These are phyloP conservation scores for Xylariales sp. DNA, from an alignment of 2,329 filamentous ascomycete genomes.

Conservation along the genomic window DNA sequence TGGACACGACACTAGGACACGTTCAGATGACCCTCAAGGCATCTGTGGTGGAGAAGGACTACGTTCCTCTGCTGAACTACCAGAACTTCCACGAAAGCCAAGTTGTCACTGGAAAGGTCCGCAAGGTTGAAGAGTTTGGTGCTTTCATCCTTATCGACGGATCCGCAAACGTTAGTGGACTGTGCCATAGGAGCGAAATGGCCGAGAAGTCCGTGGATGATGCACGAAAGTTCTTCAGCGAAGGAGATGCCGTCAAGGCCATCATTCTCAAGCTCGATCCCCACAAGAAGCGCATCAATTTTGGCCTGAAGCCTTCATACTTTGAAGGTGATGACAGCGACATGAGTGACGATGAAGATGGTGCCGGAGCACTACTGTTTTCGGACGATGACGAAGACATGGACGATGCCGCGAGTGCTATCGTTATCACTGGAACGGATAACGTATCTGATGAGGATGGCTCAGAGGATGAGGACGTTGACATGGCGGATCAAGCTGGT, in stretches of 20 bases:
- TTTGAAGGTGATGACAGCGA: constrained; percentile 61
- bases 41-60: constrained; percentile 76
- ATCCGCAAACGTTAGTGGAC: constrained; percentile 81
- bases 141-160: constrained; percentile 89
- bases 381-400: constrained; percentile 25
- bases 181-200: constrained; percentile 91
- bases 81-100: constrained; percentile 76
- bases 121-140: constrained; percentile 91
- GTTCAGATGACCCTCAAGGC: constrained; percentile 83
- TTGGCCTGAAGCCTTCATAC: constrained; percentile 90
- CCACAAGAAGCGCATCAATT: constrained; percentile 73
- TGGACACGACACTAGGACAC: constrained; percentile 65
- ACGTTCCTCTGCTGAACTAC: constrained; percentile 67
- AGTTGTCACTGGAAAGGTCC: constrained; percentile 81
- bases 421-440: constrained; percentile 43
- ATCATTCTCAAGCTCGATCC: constrained; percentile 75
- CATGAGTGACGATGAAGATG: constrained; percentile 40
- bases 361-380: constrained; percentile 23
- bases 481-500: constrained; percentile 34
- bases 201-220: constrained; percentile 78
- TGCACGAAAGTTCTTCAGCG: constrained; percentile 82
- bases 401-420: constrained; percentile 36
- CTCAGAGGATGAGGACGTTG: constrained; percentile 34
- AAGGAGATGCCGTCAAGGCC: constrained; percentile 91
- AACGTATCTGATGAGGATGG: constrained; percentile 34